Conservation (phyloP, 768 basidiomycete species). For the Pleurotus sapidus region DNA sequence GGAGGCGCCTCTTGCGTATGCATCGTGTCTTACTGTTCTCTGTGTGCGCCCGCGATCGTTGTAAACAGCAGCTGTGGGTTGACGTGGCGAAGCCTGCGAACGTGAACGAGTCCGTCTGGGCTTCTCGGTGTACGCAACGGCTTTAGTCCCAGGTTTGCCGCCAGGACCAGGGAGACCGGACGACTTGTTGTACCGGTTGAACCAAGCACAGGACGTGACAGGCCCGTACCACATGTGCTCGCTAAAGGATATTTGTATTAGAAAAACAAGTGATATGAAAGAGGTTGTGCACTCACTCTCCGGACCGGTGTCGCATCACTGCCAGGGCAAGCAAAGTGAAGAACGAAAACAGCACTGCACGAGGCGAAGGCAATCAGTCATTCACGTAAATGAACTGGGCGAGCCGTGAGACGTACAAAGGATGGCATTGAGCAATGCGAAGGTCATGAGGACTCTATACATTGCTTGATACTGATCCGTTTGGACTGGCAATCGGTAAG, state of each 20-base stretch:
- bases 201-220: conserved; percentile 73
- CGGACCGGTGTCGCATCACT: conserved; percentile 5
- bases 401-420: conserved; percentile 47
- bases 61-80: conserved; percentile 4
- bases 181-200: conserved; percentile 37
- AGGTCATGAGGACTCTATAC: conserved; percentile 78
- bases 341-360: conserved; percentile 6
- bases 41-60: conserved; percentile 5
- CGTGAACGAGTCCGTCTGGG: not conserved
- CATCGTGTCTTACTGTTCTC: conserved; percentile 2
- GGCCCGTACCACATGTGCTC: conserved; percentile 66
- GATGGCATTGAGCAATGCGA: conserved; percentile 74
- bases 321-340: conserved; percentile 3
- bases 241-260: not conserved
- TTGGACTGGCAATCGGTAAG: conserved; percentile 49
- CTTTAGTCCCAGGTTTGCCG: conserved; percentile 28
- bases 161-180: conserved; percentile 5
- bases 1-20: conserved; percentile 7
- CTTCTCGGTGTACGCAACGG: conserved; percentile 3
- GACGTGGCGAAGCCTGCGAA: conserved; percentile 1
- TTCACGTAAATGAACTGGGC: not conserved
- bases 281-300: conserved; percentile 1
- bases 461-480: conserved; percentile 89
- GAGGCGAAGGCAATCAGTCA: not conserved
- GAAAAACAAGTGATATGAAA: not conserved